Evolutionary conservation across 768 basidiomycete species (phyloP).

Genomic region (Mycena filopes): DNA sequence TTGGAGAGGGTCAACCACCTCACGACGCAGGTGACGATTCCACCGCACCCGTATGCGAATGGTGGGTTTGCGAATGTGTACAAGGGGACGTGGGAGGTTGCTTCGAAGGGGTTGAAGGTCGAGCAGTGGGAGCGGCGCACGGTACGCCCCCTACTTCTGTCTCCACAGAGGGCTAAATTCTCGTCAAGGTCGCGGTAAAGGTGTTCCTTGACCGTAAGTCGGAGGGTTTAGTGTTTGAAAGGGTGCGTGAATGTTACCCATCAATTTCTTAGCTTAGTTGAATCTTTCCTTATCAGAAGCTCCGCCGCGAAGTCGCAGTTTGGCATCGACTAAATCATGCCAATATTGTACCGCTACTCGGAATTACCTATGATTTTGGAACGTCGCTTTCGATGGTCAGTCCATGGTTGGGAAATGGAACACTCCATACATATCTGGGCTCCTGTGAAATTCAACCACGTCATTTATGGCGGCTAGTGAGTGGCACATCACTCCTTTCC

Average conservation of each 20-base stretch:
- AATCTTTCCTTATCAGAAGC: not conserved
- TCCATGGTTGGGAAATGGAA: conserved; percentile 2
- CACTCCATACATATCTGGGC: conserved; percentile 1
- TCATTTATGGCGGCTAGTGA: not conserved
- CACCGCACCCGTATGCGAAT: not conserved
- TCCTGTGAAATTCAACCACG: not conserved
- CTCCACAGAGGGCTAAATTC: no score
- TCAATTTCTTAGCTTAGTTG: not conserved
- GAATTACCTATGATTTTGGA: conserved; percentile 17
- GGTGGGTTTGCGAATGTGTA: conserved; percentile 19
- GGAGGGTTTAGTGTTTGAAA: conserved; percentile 3
- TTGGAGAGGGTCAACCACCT: conserved; percentile 17
- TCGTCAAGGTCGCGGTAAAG: conserved; percentile 9
- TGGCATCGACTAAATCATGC: conserved; percentile 17
- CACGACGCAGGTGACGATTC: conserved; percentile 11
- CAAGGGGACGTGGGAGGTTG: conserved; percentile 8
- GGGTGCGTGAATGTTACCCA: not conserved
- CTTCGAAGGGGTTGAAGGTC: not conserved
- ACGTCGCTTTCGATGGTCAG: conserved; percentile 20
- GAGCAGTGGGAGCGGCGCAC: conserved; percentile 1
- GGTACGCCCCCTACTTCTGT: not conserved
- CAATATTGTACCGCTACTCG: conserved; percentile 6
- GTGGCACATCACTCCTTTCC: not conserved
- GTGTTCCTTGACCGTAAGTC: conserved; percentile 13
- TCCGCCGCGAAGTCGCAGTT: conserved; percentile 13